Evolutionary conservation across 371 early-diverging fungal species (phyloP), one percentile per base, ranked within the genome.

Genomic region (Caulochytrium protostelioides): DNA sequence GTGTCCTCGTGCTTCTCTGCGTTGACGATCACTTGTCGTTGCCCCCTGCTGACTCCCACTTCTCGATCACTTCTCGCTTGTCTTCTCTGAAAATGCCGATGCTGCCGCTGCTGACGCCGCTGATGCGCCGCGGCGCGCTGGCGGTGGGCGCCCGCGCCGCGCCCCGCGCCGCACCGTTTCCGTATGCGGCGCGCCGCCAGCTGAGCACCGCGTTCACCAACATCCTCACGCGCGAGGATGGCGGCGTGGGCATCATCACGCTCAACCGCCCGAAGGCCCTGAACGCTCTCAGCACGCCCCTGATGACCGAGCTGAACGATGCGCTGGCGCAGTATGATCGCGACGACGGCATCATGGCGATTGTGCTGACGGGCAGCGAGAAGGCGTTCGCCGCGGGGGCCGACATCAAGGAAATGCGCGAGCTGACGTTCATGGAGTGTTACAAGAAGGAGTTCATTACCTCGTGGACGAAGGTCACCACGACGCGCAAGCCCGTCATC

Each of bases 301-400:
- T 95, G 34, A 81, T 91, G 54, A 51, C 60, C 30, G 97, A 95
- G 55, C 59, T 95, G 37, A 86, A 89, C 59, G 71, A 79, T 15
- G 85, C 77, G n/a, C 57, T 95, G 25, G 58, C 57, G 33, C 62
- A 59, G 22, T 76, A 74, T 42, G 91, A 95, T 47, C 53, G 52
- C 27, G 79, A 90, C 50, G 47, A 52, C 4, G 53, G 52, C 19
- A 71, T 94, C 42, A 87, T 90, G 43, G 83, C 89, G 30, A 72
- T 92, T 35, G 90, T 95, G 30, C 49, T 95, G 28, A 95, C 97
- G 26, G 97, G 97, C 31, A 80, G 76, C 52, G 80, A 84, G 52
- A 80, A 78, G 54, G 90, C 89, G 8, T 94, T 92, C 72, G 92
- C 50, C 79, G 92, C 95, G 34, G 95, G 95, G 34, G 97, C 97